Conservation (phyloP, 805 yeast genomes). For the Kodamaea neixiangensis region DNA sequence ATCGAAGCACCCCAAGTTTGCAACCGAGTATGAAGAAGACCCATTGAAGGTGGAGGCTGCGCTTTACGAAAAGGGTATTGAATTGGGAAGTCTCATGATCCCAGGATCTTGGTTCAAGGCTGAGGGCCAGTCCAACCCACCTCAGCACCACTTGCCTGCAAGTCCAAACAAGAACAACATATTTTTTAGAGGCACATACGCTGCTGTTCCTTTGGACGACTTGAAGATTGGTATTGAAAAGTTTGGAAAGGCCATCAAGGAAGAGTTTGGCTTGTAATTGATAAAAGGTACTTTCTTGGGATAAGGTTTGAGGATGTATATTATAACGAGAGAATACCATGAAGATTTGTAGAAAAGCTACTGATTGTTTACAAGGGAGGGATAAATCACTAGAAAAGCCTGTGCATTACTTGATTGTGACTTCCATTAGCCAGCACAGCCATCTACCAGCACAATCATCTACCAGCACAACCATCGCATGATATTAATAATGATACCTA, state of each 20-base stretch:
- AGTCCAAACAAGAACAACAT: constrained; percentile 45
- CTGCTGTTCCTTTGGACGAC: constrained; percentile 74
- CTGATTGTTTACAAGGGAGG: too few species aligned
- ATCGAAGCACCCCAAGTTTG: constrained; percentile 73
- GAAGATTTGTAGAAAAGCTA: not conserved
- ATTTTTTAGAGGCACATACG: constrained; percentile 87
- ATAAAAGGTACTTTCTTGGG: not conserved
- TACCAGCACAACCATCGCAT: too few species aligned
- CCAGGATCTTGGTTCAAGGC: constrained; percentile 84
- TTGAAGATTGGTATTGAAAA: constrained; percentile 63
- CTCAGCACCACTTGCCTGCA: constrained; percentile 51
- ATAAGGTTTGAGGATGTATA: not conserved
- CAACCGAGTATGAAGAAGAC: constrained; percentile 53
- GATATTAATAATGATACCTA: too few species aligned
- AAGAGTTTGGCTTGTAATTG: constrained; percentile 48
- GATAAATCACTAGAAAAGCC: too few species aligned
- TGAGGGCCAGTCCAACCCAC: constrained; percentile 55
- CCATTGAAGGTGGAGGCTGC: constrained; percentile 65
- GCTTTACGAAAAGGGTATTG: constrained; percentile 60
- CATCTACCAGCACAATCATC: too few species aligned
- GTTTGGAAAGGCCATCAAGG: constrained; percentile 62
- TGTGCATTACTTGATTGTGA: too few species aligned
- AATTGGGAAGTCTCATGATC: constrained; percentile 67
- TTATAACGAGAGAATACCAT: not conserved
- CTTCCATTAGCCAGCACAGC: too few species aligned